Percentiles rank a stretch among this genome's conserved stretches.
Conservation (phyloP, 2,329 filamentous ascomycete species). For the Hypomyces perniciosus region DNA sequence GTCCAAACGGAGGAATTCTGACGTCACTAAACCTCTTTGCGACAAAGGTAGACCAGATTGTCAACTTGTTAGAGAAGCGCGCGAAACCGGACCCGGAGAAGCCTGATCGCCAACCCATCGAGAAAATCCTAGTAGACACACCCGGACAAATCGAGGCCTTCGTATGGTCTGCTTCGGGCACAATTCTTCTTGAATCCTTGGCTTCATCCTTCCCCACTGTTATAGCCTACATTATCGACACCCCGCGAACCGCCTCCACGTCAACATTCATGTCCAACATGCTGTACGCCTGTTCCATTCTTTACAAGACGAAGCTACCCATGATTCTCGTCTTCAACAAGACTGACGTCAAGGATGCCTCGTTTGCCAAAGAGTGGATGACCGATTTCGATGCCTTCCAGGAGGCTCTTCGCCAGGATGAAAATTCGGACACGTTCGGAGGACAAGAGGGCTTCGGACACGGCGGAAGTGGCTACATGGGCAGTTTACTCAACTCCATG, state of each 20-base stretch:
- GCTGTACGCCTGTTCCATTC: slow-evolving; percentile 96
- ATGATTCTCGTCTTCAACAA: slow-evolving; percentile 99
- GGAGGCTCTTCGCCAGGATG: slow-evolving; percentile 71
- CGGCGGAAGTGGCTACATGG: slow-evolving; percentile 90
- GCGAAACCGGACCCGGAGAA: slow-evolving; percentile 57
- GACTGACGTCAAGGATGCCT: slow-evolving; percentile 86
- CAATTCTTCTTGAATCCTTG: slow-evolving; percentile 86
- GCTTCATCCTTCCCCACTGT: slow-evolving; percentile 94
- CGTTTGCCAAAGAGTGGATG: slow-evolving; percentile 98
- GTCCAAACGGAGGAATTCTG: slow-evolving; percentile 93
- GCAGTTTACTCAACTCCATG: slow-evolving; percentile 93
- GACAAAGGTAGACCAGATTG: slow-evolving; percentile 95
- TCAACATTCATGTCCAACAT: slow-evolving; percentile 99
- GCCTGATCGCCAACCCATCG: slow-evolving; percentile 57
- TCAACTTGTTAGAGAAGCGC: slow-evolving; percentile 84
- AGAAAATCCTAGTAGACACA: slow-evolving; percentile 88
- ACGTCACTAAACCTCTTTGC: slow-evolving; percentile 95
- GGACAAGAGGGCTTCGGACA: slow-evolving; percentile 62
- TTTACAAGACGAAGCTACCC: slow-evolving; percentile 97
- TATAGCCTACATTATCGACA: slow-evolving; percentile 96
- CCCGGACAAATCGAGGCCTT: slow-evolving; percentile 98
- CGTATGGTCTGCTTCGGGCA: slow-evolving; percentile 94
- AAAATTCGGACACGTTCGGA: slow-evolving; percentile 70
- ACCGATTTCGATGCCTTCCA: slow-evolving; percentile 97
- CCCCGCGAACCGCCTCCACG: slow-evolving; percentile 84